phyloP scores from a whole-genome alignment of 2,329 filamentous ascomycete genomes.

The Cryphonectria japonica region DNA sequence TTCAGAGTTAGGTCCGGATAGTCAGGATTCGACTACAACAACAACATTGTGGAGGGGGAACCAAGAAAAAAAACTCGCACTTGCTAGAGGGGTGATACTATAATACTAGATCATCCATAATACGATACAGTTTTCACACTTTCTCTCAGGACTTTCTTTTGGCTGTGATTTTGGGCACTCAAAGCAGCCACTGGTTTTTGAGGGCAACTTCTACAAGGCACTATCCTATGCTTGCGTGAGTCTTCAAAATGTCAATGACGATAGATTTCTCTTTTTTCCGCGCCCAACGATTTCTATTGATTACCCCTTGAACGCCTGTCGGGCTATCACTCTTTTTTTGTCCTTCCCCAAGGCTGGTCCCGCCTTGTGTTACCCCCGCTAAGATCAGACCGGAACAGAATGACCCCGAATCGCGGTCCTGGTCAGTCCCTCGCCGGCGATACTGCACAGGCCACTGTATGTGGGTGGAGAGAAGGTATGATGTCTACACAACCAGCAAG shows the following conservation, averaged over 20 bases:
- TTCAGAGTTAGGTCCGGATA: conserved; percentile 15
- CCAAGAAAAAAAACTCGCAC: conserved; percentile 20
- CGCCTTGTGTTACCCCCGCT: background rate
- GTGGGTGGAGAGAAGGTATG: background rate
- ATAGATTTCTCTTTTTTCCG: conserved; percentile 26
- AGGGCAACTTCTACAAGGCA: background rate
- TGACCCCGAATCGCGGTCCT: background rate
- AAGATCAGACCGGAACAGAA: background rate
- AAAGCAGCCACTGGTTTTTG: background rate
- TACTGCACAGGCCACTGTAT: conserved; percentile 6
- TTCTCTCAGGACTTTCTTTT: background rate
- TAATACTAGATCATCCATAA: conserved; percentile 28
- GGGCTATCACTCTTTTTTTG: conserved; percentile 28
- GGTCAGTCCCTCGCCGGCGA: conserved; percentile 27
- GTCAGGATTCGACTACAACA: conserved; percentile 10
- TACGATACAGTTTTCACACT: conserved; percentile 19
- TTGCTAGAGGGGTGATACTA: conserved; percentile 30
- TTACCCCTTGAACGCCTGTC: conserved; percentile 27
- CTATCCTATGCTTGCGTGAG: background rate
- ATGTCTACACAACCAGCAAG: conserved; percentile 9
- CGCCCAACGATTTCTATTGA: conserved; percentile 27
- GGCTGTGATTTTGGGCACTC: background rate
- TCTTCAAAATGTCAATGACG: conserved; percentile 25
- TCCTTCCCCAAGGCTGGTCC: conserved; percentile 16
- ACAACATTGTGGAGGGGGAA: background rate